Base-by-base conservation (phyloP, 768 basidiomycete species). In the Lactifluus echinatus region DNA sequence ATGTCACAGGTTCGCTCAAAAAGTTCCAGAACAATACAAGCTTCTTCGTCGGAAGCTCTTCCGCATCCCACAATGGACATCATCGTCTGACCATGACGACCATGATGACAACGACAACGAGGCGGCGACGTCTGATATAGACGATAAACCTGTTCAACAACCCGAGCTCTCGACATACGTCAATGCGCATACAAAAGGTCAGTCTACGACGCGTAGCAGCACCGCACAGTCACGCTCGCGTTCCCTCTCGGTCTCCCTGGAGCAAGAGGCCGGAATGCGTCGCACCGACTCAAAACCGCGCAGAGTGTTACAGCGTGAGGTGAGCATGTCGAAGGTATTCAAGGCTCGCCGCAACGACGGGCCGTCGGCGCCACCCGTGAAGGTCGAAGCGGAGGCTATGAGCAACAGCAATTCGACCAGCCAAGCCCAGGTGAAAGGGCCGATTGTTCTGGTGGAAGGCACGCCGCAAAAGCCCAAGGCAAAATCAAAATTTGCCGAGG, bases 321-420 rank as follows among this genome's bases (percentile, higher is more conserved):
- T 89, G 60, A 89, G 84, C 70, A 90, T 89, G 87, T 82, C 82
- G 17, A 77, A 85, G 31, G 77, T 71, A 23, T 87, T 88, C 71
- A 87, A 82, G 65, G 71, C 72, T 24, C 75, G 75, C 45, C 70
- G 42, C n/a, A 58, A 50, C 19, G 43, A 34, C 21, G 50, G 42
- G 19, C 58, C 59, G 15, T 51, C 10, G 10, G 19, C 59, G 24
- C 37, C 56, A 58, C 60, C 64, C 14, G 53, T 54, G 19, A 50
- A 66, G n/a, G 55, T 60, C 4, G 69, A 66, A 51, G 52, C 45
- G 48, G 64, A 47, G n/a, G 26, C 6, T 7, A 19, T 5, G 3
- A 36, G 28, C 8, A 40, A 23, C 5, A 17, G 36, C 17, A 5
- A 31, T 31, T 33, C 42, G 45, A 57, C 40, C 63, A 47, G 48